phyloP scores from a whole-genome alignment of 1,139 yeast genomes.

The Blastobotrys raffinosifermentans region DNA sequence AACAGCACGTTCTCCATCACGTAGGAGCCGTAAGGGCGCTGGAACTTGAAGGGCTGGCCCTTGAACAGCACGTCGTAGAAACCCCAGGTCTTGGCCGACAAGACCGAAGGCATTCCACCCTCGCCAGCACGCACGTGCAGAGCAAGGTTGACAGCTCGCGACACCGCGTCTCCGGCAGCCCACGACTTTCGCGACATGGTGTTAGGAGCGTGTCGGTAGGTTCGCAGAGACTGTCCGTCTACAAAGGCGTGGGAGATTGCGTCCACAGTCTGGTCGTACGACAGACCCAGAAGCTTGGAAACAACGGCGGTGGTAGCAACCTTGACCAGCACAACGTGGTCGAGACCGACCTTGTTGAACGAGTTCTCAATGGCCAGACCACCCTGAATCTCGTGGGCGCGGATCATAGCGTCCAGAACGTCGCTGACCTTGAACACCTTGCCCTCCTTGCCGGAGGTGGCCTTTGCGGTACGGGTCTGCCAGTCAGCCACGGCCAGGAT shows the following conservation, averaged over 20 bases:
- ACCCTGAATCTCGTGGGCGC: constrained; percentile 60
- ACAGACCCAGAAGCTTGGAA: constrained; percentile 46
- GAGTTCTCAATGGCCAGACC: constrained; percentile 52
- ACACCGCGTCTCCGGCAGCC: constrained; percentile 62
- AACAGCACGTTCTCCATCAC: constrained; percentile 60
- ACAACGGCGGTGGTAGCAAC: constrained; percentile 59
- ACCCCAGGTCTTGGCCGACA: constrained; percentile 56
- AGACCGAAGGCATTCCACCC: constrained; percentile 51
- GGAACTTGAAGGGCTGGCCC: constrained; percentile 48
- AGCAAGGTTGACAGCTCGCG: constrained; percentile 54
- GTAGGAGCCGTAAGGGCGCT: constrained; percentile 48
- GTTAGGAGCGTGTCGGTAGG: constrained; percentile 59
- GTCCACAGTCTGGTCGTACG: constrained; percentile 46
- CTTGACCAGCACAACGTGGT: constrained; percentile 53
- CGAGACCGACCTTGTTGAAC: constrained; percentile 53
- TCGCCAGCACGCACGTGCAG: constrained; percentile 48
- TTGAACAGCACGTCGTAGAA: constrained; percentile 54
- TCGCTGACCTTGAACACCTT: constrained; percentile 43
- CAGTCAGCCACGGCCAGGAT: constrained; percentile 54
- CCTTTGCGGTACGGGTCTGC: constrained; percentile 44
- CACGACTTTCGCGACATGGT: constrained; percentile 58
- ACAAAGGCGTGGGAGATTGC: constrained; percentile 56
- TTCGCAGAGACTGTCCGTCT: constrained; percentile 53
- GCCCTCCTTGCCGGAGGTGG: constrained; percentile 37
- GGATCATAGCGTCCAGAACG: constrained; percentile 49